A percentile compares a stretch with the other conserved stretches of the same genome.
phyloP scores from a whole-genome alignment of 768 basidiomycete genomes.

The Boletellus ananas region DNA sequence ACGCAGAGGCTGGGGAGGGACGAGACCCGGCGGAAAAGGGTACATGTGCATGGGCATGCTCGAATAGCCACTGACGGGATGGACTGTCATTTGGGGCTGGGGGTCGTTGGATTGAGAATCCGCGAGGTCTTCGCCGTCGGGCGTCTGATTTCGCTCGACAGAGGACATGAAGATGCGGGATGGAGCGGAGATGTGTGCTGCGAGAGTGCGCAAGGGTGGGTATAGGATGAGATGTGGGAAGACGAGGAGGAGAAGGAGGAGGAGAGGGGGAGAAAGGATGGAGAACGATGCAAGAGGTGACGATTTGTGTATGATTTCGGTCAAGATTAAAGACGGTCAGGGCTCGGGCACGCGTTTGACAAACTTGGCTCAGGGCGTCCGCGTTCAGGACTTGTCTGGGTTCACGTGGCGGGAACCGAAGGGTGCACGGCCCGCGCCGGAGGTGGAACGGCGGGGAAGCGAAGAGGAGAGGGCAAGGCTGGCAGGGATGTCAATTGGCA shows the following conservation, averaged over 20 bases:
- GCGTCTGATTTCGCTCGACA: conserved; percentile 38
- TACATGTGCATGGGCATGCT: conserved; percentile 68
- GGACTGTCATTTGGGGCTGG: conserved; percentile 49
- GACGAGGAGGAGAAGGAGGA: conserved; percentile 10
- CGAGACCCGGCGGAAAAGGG: conserved; percentile 52
- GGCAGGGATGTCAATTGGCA: conserved; percentile 24
- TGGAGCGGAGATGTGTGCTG: conserved; percentile 20
- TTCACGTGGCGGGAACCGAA: conserved; percentile 38
- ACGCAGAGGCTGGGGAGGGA: conserved; percentile 48
- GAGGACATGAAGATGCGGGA: conserved; percentile 33
- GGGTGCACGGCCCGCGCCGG: conserved; percentile 14
- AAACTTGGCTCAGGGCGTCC: conserved; percentile 32
- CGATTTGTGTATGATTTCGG: conserved; percentile 31
- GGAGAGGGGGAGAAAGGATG: conserved; percentile 9
- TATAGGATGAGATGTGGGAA: conserved; percentile 32
- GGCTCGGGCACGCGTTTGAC: conserved; percentile 35
- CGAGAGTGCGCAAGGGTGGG: conserved; percentile 30
- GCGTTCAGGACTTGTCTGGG: conserved; percentile 27
- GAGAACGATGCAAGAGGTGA: conserved; percentile 21
- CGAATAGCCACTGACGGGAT: conserved; percentile 46
- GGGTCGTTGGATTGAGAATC: conserved; percentile 33
- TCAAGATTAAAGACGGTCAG: conserved; percentile 32
- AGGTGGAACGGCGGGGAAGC: conserved; percentile 20
- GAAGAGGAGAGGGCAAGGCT: conserved; percentile 20
- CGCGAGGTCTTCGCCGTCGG: conserved; percentile 39